Percentiles rank a stretch among this genome's conserved stretches.
phyloP scores from a whole-genome alignment of 352 stramenopile species.

The Globisporangium abappressorium region DNA sequence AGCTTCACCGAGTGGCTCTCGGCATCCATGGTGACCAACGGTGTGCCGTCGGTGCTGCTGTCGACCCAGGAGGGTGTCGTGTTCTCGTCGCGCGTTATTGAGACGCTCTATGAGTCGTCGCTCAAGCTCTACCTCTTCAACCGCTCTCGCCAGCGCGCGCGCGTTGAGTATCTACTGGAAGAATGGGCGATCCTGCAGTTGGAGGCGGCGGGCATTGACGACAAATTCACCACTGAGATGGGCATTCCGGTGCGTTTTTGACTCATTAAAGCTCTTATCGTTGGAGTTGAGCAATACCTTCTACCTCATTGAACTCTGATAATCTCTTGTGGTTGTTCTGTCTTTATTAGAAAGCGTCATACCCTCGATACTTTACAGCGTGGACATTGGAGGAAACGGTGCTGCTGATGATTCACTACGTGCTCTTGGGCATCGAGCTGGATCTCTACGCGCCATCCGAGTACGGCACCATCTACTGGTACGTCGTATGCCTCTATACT shows the following conservation, averaged over 20 bases:
- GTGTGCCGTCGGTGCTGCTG: conserved; percentile 74
- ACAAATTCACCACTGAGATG: conserved; percentile 83
- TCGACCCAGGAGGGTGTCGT: conserved; percentile 83
- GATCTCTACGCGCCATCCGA: conserved; percentile 76
- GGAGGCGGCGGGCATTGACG: conserved; percentile 68
- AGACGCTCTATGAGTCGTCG: conserved; percentile 81
- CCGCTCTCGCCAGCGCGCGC: conserved; percentile 71
- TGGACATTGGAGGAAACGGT: conserved; percentile 77
- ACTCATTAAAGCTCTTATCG: not conserved
- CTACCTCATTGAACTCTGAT: not conserved
- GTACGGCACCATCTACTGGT: conserved; percentile 78
- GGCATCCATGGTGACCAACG: conserved; percentile 77
- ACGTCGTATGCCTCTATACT: conserved; percentile 2
- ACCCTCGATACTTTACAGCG: conserved; percentile 79
- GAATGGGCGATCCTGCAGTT: conserved; percentile 77
- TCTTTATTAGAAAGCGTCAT: conserved; percentile 52
- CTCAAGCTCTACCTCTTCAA: conserved; percentile 81
- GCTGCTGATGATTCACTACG: conserved; percentile 78
- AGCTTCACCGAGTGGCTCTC: conserved; percentile 86
- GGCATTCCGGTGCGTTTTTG: conserved; percentile 57
- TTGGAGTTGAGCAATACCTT: not conserved
- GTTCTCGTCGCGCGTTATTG: conserved; percentile 70
- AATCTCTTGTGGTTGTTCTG: not conserved
- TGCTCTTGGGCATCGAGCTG: conserved; percentile 70
- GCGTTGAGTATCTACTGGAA: conserved; percentile 79